Evolutionary conservation across 305 asterid species (phyloP), one percentile per base, ranked within the genome.

Genomic region (Ilex paraguariensis): DNA sequence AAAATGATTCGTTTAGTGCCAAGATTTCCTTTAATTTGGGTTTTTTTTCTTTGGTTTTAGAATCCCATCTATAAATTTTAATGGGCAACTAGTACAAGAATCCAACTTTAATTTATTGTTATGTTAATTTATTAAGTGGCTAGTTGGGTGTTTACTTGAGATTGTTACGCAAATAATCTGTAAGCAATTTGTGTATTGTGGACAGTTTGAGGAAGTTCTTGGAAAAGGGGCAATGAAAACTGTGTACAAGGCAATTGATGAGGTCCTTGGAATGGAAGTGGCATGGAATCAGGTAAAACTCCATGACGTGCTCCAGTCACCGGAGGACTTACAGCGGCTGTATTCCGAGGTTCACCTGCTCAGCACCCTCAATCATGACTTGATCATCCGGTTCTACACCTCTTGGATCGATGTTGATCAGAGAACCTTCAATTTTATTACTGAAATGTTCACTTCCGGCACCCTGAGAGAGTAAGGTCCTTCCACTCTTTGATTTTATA

Each of bases 381-480:
- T 95, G 0, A 87, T 93, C 84, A 90, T 93, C 75, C 75, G 76
- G 65, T 93, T 93, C 86, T 81, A 87, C 82, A 85, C 99, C 56
- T 90, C 96, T 62, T 93, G 99, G 99, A 87, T 93, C 14, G 87
- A 93, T 59, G 82, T 87, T 17, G 75, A 82, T 12, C 73, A 55
- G 57, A 70, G 87, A 74, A 90, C 92, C 13, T 90, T 93, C 77
- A 93, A 93, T 75, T 93, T 93, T 56, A 87, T 93, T 63, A 90
- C 99, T 2, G 99, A 93, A 67, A 76, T 93, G 95, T 83, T 93
- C 88, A 87, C 99, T 69, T 93, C 99, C 49, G 99, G 99, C 67
- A 90, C 97, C 69, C 99, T 93, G 66, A 77, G 96, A 83, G 85
- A 88, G 99, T 93, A 90, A 85, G 60, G 33, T 54, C 59, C 62